Percentiles rank a stretch among this genome's conserved stretches.
These are phyloP conservation scores for Exsudoporus frostii DNA, from an alignment of 768 basidiomycete genomes.

Conservation along the genomic window DNA sequence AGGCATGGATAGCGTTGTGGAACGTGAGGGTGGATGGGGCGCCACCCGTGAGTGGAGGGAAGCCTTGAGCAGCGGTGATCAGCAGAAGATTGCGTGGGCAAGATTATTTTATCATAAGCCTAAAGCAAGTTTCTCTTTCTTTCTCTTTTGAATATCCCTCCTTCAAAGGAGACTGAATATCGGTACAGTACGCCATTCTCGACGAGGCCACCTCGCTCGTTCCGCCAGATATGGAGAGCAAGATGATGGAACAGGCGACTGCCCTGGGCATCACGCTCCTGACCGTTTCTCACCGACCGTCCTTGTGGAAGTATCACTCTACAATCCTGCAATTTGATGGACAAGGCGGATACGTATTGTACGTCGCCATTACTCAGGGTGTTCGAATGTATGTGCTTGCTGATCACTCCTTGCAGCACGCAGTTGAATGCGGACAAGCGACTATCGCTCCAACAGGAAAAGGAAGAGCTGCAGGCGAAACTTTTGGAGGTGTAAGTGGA, in stretches of 20 bases:
- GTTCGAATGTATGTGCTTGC: not conserved
- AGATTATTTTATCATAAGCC: constrained; percentile 93
- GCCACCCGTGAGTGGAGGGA: constrained; percentile 90
- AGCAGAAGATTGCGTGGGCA: constrained; percentile 97
- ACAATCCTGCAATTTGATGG: constrained; percentile 92
- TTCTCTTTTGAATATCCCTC: not conserved
- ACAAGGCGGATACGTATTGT: constrained; percentile 95
- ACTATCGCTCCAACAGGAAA: constrained; percentile 90
- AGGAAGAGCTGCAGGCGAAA: constrained; percentile 82
- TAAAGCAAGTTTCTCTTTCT: constrained; percentile 51
- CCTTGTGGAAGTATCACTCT: constrained; percentile 89
- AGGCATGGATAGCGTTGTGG: constrained; percentile 82
- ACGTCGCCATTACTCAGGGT: constrained; percentile 29
- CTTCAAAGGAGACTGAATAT: not conserved
- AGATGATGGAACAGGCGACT: constrained; percentile 93
- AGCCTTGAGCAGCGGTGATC: constrained; percentile 89
- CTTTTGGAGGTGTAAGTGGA: constrained; percentile 77
- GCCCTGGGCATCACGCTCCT: constrained; percentile 85
- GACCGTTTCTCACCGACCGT: constrained; percentile 94
- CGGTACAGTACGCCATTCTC: constrained; percentile 83
- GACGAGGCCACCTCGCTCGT: constrained; percentile 97
- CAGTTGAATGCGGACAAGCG: constrained; percentile 88
- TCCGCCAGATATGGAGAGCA: constrained; percentile 86
- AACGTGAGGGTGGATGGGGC: constrained; percentile 97
- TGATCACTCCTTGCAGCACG: constrained; percentile 48